Evolutionary conservation across 2,329 filamentous ascomycete genomes (phyloP).

Genomic region (Fusarium sp.): DNA sequence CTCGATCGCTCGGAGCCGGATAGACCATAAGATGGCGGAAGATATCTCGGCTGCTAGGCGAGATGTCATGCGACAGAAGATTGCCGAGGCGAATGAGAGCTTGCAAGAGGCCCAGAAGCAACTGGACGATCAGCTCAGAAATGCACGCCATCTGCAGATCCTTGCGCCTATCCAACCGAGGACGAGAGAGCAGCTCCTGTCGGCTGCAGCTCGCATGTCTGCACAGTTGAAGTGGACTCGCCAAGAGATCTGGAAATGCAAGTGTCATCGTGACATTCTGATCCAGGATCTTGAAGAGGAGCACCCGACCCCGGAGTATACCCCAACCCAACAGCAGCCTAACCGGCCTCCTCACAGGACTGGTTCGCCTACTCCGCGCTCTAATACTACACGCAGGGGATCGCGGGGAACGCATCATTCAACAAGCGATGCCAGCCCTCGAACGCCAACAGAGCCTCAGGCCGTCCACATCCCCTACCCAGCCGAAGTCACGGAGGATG

Average conservation of each 20-base stretch:
- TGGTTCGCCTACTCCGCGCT: slow-evolving; percentile 45
- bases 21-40: slow-evolving; percentile 84
- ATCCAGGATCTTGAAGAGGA: slow-evolving; percentile 89
- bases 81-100: slow-evolving; percentile 84
- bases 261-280: slow-evolving; percentile 90
- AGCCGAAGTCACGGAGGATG: slow-evolving; percentile 26
- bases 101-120: slow-evolving; percentile 79
- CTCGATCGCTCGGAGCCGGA: slow-evolving; percentile 77
- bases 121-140: slow-evolving; percentile 85
- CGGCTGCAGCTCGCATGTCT: slow-evolving; percentile 84
- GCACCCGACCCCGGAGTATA: slow-evolving; percentile 35
- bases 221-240: slow-evolving; percentile 94
- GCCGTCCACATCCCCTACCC: slow-evolving; percentile 33
- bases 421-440: slow-evolving; percentile 41
- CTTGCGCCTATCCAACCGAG: slow-evolving; percentile 92
- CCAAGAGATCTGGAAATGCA: slow-evolving; percentile 92
- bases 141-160: slow-evolving; percentile 89
- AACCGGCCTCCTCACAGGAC: slow-evolving; percentile 38
- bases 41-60: slow-evolving; percentile 87
- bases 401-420: slow-evolving; percentile 44
- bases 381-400: slow-evolving; percentile 40
- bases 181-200: slow-evolving; percentile 86
- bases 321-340: slow-evolving; percentile 44
- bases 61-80: slow-evolving; percentile 85
- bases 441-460: slow-evolving; percentile 44